Conservation (phyloP, 176 grass and related monocot genomes). For the Metroxylon sagu region DNA sequence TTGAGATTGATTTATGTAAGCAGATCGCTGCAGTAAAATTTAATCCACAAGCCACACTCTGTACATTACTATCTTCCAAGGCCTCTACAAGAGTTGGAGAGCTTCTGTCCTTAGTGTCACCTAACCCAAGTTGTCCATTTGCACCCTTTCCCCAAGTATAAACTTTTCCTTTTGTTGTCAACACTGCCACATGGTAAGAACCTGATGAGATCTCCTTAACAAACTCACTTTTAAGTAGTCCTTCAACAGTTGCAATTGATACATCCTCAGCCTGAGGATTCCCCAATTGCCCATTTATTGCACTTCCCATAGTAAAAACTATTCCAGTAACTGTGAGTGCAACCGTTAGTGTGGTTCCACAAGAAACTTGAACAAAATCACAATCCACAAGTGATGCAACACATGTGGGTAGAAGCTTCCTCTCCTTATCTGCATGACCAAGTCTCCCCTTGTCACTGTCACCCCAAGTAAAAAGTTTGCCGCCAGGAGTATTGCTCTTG, state of each 20-base stretch:
- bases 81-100: constrained; percentile 60
- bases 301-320: constrained; percentile 71
- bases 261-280: constrained; percentile 48
- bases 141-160: constrained; percentile 88
- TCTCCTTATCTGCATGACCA: constrained; percentile 58
- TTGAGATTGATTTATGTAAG: constrained; percentile 71
- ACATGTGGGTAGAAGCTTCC: constrained; percentile 55
- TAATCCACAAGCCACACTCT: constrained; percentile 80
- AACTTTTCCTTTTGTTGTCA: constrained; percentile 66
- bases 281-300: constrained; percentile 70
- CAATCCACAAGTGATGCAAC: constrained; percentile 60
- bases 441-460: constrained; percentile 78
- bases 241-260: constrained; percentile 55
- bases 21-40: constrained; percentile 68
- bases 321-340: constrained; percentile 50
- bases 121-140: constrained; percentile 87
- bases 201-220: constrained; percentile 74
- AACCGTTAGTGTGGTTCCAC: constrained; percentile 57
- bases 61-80: constrained; percentile 65
- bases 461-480: constrained; percentile 91
- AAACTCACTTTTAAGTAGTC: constrained; percentile 68
- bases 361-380: constrained; percentile 80
- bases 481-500: constrained; percentile 47
- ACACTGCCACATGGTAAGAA: constrained; percentile 57
- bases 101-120: constrained; percentile 51